Base-by-base conservation (phyloP, 2,329 filamentous ascomycete species). In the Cytospora leucostoma region DNA sequence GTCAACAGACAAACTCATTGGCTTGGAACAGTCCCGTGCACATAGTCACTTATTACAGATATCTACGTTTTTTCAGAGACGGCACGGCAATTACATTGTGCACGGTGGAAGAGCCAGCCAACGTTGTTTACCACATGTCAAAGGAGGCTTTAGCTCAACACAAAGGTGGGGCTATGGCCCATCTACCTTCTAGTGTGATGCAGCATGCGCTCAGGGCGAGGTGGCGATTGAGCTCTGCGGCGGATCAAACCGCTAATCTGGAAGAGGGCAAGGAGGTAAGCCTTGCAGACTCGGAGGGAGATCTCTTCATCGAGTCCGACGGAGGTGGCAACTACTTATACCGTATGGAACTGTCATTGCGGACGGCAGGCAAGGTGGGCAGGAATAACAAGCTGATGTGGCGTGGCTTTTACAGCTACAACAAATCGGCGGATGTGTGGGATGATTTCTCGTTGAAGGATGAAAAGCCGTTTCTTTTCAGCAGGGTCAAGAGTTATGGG, bases 11-110 rank as follows among this genome's bases (percentile, higher is more conserved):
- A 21, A 89, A 88, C 67, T 88, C 87, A 61, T 78, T 89, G 19
- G 89, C 90, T 1, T 97, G 93, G 92, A 80, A 80, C 70, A 89
- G 85, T 32, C 93, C 93, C 10, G 89, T 98, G 40, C 93, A 96
- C 74, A 96, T 98, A 64, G 93, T 99, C 56, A 99, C 95, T 0
- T 99, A 98, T 78, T 99, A 96, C 78, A 92, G 95, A 63, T 99
- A 98, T 77, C 84, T 99, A 4, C 91, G 95, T 59, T 95, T 99
- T 79, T 95, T 95, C 78, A 90, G 93, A 32, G 92, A 98, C 74
- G 95, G 95, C 34, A 89, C 90, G 1, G 87, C 84, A 67, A 88
- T 98, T 64, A 92, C 88, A 60, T 82, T 99, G 1, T 83, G 96
- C 40, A 92, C 90, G 0, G 96, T 91, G 0, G 78, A 84, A 6